phyloP scores from a whole-genome alignment of 1,284 basidiomycete species.

The Waitea zeae region DNA sequence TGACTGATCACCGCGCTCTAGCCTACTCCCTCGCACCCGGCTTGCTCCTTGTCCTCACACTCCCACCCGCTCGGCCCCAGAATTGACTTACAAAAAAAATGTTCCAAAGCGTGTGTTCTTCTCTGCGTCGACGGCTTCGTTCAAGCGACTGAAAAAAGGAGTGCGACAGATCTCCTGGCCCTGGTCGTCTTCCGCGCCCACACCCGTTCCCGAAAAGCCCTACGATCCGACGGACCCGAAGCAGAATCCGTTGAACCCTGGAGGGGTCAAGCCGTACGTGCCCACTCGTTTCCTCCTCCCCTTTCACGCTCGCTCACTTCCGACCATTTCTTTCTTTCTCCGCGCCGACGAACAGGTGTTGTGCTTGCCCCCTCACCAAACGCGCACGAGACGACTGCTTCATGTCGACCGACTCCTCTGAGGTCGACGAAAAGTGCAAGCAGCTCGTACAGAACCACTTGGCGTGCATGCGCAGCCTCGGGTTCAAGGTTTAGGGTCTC shows the following conservation, averaged over 20 bases:
- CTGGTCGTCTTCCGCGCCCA: constrained; percentile 16
- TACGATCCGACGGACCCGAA: constrained; percentile 54
- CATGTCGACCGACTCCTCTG: constrained; percentile 52
- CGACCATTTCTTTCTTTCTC: not conserved
- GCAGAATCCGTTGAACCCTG: constrained; percentile 73
- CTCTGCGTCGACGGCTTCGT: too few relatives aligned
- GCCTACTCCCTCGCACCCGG: too few relatives aligned
- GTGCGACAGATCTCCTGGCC: constrained; percentile 26
- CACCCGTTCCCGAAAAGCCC: constrained; percentile 17
- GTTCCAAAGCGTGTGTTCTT: too few relatives aligned
- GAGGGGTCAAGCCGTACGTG: constrained; percentile 82
- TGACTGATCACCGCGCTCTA: too few relatives aligned
- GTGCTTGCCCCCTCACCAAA: constrained; percentile 93
- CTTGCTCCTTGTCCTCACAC: too few relatives aligned
- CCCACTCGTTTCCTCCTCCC: too few relatives aligned
- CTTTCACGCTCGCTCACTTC: constrained; percentile 1
- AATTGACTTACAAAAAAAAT: too few relatives aligned
- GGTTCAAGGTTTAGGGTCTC: constrained; percentile 56
- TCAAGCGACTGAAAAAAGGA: too few relatives aligned
- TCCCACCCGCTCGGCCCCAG: too few relatives aligned
- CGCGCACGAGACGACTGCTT: constrained; percentile 86
- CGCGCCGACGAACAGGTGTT: constrained; percentile 43
- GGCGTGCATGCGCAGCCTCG: constrained; percentile 79
- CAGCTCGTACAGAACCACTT: constrained; percentile 68
- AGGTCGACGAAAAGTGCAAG: constrained; percentile 65